Conservation (phyloP, 148 eudicot species). For the Amaranthus palmeri region DNA sequence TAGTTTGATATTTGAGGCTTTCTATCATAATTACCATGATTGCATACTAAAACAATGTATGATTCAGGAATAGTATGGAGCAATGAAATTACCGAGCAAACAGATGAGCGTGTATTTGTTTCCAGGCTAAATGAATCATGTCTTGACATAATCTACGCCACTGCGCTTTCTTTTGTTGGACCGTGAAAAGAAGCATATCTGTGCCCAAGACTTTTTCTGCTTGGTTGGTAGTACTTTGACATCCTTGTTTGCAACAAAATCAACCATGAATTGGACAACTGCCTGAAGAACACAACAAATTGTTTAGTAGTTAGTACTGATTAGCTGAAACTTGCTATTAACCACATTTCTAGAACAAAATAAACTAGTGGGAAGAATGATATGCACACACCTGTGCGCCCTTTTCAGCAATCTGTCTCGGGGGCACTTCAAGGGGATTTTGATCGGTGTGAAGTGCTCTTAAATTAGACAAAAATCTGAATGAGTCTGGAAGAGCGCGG, state of each 20-base stretch:
- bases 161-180: slow-evolving; percentile 65
- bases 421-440: slow-evolving; percentile 79
- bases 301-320: no score
- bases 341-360: no score
- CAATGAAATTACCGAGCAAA: background rate
- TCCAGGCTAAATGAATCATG: slow-evolving; percentile 19
- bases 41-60: background rate
- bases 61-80: background rate
- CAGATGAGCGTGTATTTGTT: background rate
- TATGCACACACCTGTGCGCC: slow-evolving; percentile 65
- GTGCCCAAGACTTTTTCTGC: slow-evolving; percentile 69
- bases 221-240: slow-evolving; percentile 49
- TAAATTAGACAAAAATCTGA: slow-evolving; percentile 46
- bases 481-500: slow-evolving; percentile 69
- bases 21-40: background rate
- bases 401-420: slow-evolving; percentile 45
- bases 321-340: no score
- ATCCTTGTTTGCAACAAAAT: slow-evolving; percentile 50
- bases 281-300: slow-evolving; percentile 37
- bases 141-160: slow-evolving; percentile 42
- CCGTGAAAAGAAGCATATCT: slow-evolving; percentile 53
- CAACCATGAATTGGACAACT: slow-evolving; percentile 72
- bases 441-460: slow-evolving; percentile 47
- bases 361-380: no score
- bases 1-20: no score